Evolutionary conservation across 2,329 filamentous ascomycete genomes (phyloP).

Genomic region (Diaporthe vexans): DNA sequence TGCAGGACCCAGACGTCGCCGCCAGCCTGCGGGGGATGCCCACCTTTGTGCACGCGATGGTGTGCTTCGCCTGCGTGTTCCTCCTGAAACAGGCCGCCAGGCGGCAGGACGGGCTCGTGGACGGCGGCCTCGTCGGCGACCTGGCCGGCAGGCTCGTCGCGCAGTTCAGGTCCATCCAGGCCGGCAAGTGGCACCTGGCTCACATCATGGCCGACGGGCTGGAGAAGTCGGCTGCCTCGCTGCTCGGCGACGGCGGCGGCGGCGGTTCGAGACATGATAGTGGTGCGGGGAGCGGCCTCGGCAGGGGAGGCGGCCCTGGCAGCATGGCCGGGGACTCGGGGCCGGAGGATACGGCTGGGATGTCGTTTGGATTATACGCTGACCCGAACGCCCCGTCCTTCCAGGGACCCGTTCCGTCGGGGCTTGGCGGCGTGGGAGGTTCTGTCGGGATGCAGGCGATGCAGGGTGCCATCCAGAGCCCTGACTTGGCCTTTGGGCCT

Average conservation of each 20-base stretch:
- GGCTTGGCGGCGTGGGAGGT: background rate
- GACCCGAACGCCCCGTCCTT: conserved; percentile 9
- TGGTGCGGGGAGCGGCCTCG: background rate
- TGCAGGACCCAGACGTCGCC: conserved; percentile 53
- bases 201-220: conserved; percentile 61
- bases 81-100: conserved; percentile 62
- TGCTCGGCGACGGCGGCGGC: conserved; percentile 5
- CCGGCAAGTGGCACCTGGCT: conserved; percentile 60
- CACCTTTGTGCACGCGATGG: conserved; percentile 66
- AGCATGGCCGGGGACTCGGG: conserved; percentile 12
- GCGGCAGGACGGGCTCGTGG: conserved; percentile 53
- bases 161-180: conserved; percentile 56
- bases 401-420: conserved; percentile 5
- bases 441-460: conserved; percentile 14
- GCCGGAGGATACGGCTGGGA: conserved; percentile 2
- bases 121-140: conserved; percentile 53
- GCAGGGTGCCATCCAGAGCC: conserved; percentile 8
- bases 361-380: conserved; percentile 9
- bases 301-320: background rate
- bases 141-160: conserved; percentile 55
- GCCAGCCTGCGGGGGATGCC: conserved; percentile 58
- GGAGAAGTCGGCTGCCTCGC: conserved; percentile 48
- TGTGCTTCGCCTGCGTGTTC: conserved; percentile 66
- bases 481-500: conserved; percentile 13
- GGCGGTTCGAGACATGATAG: background rate